phyloP scores from a whole-genome alignment of 2,329 filamentous ascomycete genomes.

The Arthrocladium fulminans region DNA sequence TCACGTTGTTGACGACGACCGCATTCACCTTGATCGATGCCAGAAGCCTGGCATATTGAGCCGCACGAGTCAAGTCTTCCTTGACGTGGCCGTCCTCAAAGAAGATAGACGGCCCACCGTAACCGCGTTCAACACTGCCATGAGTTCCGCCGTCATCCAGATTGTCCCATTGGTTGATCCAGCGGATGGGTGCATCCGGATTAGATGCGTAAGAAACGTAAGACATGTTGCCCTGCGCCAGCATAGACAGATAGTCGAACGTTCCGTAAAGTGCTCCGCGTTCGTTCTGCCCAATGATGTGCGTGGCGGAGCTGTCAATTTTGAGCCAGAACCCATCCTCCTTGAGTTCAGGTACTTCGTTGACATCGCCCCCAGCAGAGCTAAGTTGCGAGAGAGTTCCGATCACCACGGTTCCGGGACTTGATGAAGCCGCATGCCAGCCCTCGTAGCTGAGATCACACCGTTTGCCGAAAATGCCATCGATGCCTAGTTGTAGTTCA shows the following conservation, averaged over 20 bases:
- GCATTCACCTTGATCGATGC: slow-evolving; percentile 60
- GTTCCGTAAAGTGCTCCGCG: slow-evolving; percentile 60
- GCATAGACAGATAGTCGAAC: slow-evolving; percentile 57
- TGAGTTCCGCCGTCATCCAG: slow-evolving; percentile 38
- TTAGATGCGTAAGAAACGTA: slow-evolving; percentile 43
- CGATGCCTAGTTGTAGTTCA: slow-evolving; percentile 51
- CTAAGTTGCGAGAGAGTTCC: slow-evolving; percentile 28
- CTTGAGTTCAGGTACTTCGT: slow-evolving; percentile 24
- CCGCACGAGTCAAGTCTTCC: slow-evolving; percentile 51
- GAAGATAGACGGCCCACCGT: slow-evolving; percentile 60
- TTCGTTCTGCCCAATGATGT: slow-evolving; percentile 57
- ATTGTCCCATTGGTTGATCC: slow-evolving; percentile 69
- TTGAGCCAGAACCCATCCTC: slow-evolving; percentile 52
- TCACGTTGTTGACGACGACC: slow-evolving; percentile 63
- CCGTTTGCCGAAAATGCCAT: slow-evolving; percentile 47
- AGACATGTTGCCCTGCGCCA: slow-evolving; percentile 52
- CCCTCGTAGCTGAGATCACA: slow-evolving; percentile 28
- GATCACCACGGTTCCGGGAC: slow-evolving; percentile 21
- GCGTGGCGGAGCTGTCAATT: slow-evolving; percentile 27
- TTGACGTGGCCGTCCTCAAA: slow-evolving; percentile 50
- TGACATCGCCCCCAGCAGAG: slow-evolving; percentile 17
- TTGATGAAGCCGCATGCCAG: slow-evolving; percentile 17
- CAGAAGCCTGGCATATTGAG: slow-evolving; percentile 56
- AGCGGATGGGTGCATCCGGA: slow-evolving; percentile 54
- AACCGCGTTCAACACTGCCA: slow-evolving; percentile 58